Evolutionary conservation across 352 stramenopile genomes (phyloP), one percentile per base, ranked within the genome.

Genomic region (Phytophthora cryptogea): DNA sequence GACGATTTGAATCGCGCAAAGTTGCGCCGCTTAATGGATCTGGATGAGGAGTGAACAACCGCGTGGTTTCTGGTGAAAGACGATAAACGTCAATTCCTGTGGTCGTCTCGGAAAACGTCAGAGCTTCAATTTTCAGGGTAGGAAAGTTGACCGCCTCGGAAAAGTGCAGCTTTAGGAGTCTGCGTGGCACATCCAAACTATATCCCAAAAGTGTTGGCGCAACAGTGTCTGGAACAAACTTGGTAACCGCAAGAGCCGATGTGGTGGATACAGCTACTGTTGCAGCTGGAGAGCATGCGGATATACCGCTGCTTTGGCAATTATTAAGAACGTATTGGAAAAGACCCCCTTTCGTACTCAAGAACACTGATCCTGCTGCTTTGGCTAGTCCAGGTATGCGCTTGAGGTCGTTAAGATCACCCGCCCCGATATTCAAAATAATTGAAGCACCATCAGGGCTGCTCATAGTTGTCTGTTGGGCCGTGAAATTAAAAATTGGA

Each of bases 151-250:
- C 76, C 1, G 82, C 68, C 48, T 94, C 78, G 0, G 79, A 88
- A 61, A 94, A 92, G 31, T 65, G 78, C 13, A 94, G 46, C 47
- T 88, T 88, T 7, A 92, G 16, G 9, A 92, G 55, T 48, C 67
- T 60, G 8, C 74, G 65, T 1, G 74, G 47, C 13, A 89, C 51
- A 51, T 94, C 85, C 17, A 89, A 49, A 6, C 64, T 88, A 50
- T 83, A 94, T 8, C 77, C 72, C 13, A 88, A 5, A 5, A 94
- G 63, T 16, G 45, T 50, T 0, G 85, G 82, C 9, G 31, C n/a
- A 0, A 74, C 64, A 8, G 66, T 74, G 52, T 94, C 85, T 4
- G 54, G 48, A 0, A 61, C 78, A 45, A 89, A 89, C 13, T 35
- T 56, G 10, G 33, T 59, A 14, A 80, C 78, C n/a, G 51, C 28